Evolutionary conservation across 1,284 basidiomycete species (phyloP).

Genomic region (Cryptococcus sp.): DNA sequence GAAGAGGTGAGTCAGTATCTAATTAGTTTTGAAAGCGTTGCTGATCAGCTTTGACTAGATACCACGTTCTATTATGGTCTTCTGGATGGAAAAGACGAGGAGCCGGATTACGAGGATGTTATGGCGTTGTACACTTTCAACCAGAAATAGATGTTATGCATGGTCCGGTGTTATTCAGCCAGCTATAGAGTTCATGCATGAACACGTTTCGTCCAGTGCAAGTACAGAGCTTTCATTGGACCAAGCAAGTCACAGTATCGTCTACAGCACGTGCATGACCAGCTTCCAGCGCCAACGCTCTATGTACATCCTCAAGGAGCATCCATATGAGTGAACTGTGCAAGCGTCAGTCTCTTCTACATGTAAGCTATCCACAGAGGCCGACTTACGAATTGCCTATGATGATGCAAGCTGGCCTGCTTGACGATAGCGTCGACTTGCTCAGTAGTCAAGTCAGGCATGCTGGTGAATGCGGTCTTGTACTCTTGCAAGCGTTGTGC

Average conservation of each 20-base stretch:
- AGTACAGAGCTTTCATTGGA: too few species aligned
- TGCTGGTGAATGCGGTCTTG: not conserved
- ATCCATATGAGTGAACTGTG: conserved; percentile 3
- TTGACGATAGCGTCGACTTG: conserved; percentile 3
- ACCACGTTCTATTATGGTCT: conserved; percentile 26
- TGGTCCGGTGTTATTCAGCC: too few species aligned
- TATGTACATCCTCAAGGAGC: not conserved
- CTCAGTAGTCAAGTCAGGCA: not conserved
- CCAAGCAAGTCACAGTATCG: too few species aligned
- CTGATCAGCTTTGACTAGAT: conserved; percentile 5
- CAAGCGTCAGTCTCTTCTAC: not conserved
- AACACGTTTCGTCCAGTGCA: too few species aligned
- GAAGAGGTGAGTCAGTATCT: conserved; percentile 13
- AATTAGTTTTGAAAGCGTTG: not conserved
- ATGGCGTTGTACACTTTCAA: conserved; percentile 17
- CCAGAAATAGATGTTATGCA: not conserved
- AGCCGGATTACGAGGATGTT: conserved; percentile 24
- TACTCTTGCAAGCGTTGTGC: not conserved
- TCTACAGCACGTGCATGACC: too few species aligned
- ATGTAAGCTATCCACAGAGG: not conserved
- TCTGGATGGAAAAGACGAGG: conserved; percentile 19
- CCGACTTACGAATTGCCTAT: not conserved
- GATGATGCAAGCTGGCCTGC: not conserved
- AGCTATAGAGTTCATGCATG: too few species aligned
- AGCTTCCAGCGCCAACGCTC: too few species aligned